phyloP scores from a whole-genome alignment of 768 basidiomycete genomes.

The Saitozyma sp. region DNA sequence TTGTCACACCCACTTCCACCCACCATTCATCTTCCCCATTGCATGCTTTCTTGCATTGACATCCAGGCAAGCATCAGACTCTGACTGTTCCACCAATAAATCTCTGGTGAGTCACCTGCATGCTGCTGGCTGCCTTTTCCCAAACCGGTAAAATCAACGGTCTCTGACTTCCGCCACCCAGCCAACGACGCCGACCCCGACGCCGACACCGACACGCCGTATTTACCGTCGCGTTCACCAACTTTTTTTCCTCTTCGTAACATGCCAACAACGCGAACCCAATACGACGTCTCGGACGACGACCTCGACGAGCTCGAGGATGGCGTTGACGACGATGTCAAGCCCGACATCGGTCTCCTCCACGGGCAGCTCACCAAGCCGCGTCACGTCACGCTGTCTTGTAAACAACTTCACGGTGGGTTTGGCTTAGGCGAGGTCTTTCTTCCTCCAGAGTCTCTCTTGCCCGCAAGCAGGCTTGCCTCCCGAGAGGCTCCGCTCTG shows the following conservation, averaged over 20 bases:
- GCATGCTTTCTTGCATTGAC: too few relatives aligned
- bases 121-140: not conserved
- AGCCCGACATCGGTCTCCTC: slow-evolving; percentile 2
- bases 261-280: not conserved
- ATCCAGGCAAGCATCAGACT: not conserved
- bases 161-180: not conserved
- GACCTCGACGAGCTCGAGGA: slow-evolving; percentile 16
- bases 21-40: too few relatives aligned
- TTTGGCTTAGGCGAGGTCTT: not conserved
- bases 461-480: too few relatives aligned
- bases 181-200: not conserved
- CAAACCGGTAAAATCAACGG: not conserved
- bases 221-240: not conserved
- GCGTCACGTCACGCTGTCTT: slow-evolving; percentile 12
- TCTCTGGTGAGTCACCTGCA: not conserved
- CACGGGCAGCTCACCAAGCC: slow-evolving; percentile 15
- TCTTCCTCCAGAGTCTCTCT: not conserved
- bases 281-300: slow-evolving; percentile 3
- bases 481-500: too few relatives aligned
- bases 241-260: not conserved
- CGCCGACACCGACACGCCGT: not conserved
- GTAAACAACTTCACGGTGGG: slow-evolving; percentile 37
- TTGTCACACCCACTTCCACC: too few relatives aligned
- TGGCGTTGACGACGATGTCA: slow-evolving; percentile 5
- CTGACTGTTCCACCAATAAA: not conserved